Percentiles rank a stretch among this genome's conserved stretches.
Conservation (phyloP, 352 stramenopile genomes). For the Phytophthora multivora region DNA sequence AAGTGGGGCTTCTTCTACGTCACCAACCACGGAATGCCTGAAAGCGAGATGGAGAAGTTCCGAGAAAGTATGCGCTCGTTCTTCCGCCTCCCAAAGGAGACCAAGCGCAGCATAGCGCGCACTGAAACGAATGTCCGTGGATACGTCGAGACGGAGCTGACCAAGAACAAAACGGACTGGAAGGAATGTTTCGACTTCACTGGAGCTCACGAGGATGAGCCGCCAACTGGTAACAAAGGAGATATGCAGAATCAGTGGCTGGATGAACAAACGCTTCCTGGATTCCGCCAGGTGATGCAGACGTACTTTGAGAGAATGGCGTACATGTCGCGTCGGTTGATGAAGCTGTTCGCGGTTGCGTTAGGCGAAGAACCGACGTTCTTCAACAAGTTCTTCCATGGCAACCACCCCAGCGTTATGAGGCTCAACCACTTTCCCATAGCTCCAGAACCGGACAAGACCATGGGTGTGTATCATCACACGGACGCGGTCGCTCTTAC, state of each 20-base stretch:
- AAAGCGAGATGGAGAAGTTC: slow-evolving; percentile 70
- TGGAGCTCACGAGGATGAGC: slow-evolving; percentile 43
- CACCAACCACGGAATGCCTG: slow-evolving; percentile 73
- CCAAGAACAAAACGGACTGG: slow-evolving; percentile 93
- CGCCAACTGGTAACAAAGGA: slow-evolving; percentile 43
- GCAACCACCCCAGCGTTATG: slow-evolving; percentile 88
- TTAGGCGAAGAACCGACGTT: slow-evolving; percentile 56
- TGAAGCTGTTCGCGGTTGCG: slow-evolving; percentile 67
- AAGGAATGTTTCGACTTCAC: slow-evolving; percentile 89
- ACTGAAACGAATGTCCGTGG: slow-evolving; percentile 86
- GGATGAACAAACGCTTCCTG: slow-evolving; percentile 41
- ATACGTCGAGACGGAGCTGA: slow-evolving; percentile 95
- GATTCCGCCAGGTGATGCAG: slow-evolving; percentile 59
- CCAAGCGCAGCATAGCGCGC: slow-evolving; percentile 67
- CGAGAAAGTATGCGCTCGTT: slow-evolving; percentile 72
- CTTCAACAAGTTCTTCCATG: slow-evolving; percentile 69
- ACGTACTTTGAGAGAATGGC: slow-evolving; percentile 58
- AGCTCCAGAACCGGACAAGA: slow-evolving; percentile 43
- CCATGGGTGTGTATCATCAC: slow-evolving; percentile 67
- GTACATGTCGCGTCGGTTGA: slow-evolving; percentile 52
- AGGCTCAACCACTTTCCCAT: slow-evolving; percentile 93
- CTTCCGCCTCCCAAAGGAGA: slow-evolving; percentile 76
- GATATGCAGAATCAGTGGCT: slow-evolving; percentile 90
- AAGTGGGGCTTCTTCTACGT: slow-evolving; percentile 95
- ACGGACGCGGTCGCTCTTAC: slow-evolving; percentile 67